phyloP scores from a whole-genome alignment of 371 early-diverging fungal genomes.

The Haplosporangium sp. region DNA sequence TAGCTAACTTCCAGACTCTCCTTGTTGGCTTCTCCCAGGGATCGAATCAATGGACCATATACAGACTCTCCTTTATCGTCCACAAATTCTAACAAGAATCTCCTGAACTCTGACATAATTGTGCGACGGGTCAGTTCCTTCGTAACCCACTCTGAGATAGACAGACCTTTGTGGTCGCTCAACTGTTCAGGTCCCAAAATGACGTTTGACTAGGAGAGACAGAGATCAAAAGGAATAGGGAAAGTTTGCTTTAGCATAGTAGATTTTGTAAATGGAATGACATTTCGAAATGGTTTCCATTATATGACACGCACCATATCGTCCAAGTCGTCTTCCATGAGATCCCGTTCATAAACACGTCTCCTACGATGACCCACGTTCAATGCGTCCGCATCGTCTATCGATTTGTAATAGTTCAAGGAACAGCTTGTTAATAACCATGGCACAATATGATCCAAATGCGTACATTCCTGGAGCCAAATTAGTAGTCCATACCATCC shows the following conservation, averaged over 20 bases:
- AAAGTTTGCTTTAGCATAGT: neutral
- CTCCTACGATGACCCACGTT: conserved; percentile 73
- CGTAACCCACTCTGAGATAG: conserved; percentile 84
- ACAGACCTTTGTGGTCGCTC: conserved; percentile 60
- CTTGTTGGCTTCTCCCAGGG: conserved; percentile 91
- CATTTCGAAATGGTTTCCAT: neutral
- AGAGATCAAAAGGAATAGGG: neutral
- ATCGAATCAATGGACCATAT: conserved; percentile 91
- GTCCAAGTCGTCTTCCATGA: conserved; percentile 69
- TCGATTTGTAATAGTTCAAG: neutral
- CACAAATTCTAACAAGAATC: conserved; percentile 88
- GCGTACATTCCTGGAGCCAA: neutral
- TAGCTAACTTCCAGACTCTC: conserved; percentile 93
- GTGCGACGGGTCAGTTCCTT: conserved; percentile 84
- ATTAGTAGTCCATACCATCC: conserved; percentile 67
- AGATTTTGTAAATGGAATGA: neutral
- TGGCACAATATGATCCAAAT: neutral
- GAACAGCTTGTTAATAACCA: neutral
- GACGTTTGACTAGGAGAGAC: conserved; percentile 62
- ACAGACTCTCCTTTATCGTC: conserved; percentile 90
- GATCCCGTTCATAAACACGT: conserved; percentile 67
- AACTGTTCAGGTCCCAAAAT: conserved; percentile 61
- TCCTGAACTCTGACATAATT: conserved; percentile 87
- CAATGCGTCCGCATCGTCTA: conserved; percentile 65
- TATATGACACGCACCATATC: conserved; percentile 60